Evolutionary conservation across 2,329 filamentous ascomycete genomes (phyloP).

Genomic region (Diaporthe destruens): DNA sequence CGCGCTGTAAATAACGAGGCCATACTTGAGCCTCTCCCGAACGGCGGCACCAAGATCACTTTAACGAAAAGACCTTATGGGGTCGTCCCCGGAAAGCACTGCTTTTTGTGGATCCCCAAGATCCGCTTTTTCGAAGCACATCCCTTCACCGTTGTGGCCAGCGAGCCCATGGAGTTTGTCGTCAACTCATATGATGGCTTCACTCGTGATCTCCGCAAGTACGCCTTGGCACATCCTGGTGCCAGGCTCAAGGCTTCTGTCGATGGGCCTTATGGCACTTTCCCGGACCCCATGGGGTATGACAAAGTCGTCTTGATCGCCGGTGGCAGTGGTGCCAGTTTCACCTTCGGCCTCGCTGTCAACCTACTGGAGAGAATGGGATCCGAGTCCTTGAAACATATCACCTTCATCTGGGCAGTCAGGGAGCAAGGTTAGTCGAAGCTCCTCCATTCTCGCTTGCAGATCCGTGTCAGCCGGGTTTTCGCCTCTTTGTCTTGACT

Average conservation of each 20-base stretch:
- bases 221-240: conserved; percentile 64
- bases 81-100: conserved; percentile 69
- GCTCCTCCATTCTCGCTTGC: not conserved
- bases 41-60: conserved; percentile 67
- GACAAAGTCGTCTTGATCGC: conserved; percentile 71
- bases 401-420: conserved; percentile 65
- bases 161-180: conserved; percentile 68
- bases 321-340: conserved; percentile 72
- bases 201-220: conserved; percentile 66
- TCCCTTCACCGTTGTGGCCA: conserved; percentile 71
- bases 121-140: conserved; percentile 71
- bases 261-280: conserved; percentile 70
- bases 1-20: conserved; percentile 65
- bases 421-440: conserved; percentile 57
- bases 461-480: too few relatives aligned
- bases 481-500: not conserved
- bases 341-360: conserved; percentile 63
- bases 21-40: conserved; percentile 64
- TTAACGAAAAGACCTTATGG: conserved; percentile 62
- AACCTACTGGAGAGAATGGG: conserved; percentile 60
- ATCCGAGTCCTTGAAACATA: conserved; percentile 51
- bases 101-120: conserved; percentile 73
- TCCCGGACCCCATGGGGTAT: conserved; percentile 64
- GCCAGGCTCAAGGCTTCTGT: conserved; percentile 63
- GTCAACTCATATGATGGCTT: conserved; percentile 71